Percentiles rank a stretch among this genome's conserved stretches.
phyloP scores from a whole-genome alignment of 164 flowering plant genomes.

The Piper longum region DNA sequence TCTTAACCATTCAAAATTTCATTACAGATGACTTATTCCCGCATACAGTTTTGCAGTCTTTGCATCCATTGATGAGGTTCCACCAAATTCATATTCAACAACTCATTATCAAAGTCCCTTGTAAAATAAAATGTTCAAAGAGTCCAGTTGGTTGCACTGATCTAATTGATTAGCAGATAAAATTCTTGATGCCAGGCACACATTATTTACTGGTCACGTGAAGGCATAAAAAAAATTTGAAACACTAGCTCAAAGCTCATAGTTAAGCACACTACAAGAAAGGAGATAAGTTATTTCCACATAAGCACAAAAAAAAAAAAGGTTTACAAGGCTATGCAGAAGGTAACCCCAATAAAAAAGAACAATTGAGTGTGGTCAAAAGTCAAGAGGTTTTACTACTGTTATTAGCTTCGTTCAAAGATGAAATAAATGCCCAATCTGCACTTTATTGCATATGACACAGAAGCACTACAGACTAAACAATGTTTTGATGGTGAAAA shows the following conservation, averaged over 20 bases:
- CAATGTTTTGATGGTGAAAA: too few species aligned
- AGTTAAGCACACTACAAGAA: too few species aligned
- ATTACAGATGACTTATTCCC: neutral
- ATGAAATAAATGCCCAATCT: too few species aligned
- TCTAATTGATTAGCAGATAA: neutral
- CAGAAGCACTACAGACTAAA: too few species aligned
- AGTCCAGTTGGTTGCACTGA: too few species aligned
- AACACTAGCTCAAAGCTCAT: too few species aligned
- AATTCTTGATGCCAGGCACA: too few species aligned
- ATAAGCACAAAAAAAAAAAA: too few species aligned
- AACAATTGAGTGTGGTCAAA: neutral
- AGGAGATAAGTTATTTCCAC: too few species aligned
- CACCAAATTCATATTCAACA: neutral
- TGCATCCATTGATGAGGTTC: neutral
- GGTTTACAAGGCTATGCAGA: neutral
- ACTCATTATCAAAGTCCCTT: neutral
- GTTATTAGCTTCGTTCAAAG: neutral
- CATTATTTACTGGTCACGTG: too few species aligned
- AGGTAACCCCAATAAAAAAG: neutral
- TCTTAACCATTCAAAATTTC: neutral
- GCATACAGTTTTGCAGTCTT: neutral
- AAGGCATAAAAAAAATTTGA: too few species aligned
- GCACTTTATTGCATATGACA: too few species aligned
- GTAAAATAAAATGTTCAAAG: neutral
- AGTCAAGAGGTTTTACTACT: neutral